These are phyloP conservation scores for Suillus bovinus DNA, from an alignment of 768 basidiomycete species.

Conservation along the genomic window DNA sequence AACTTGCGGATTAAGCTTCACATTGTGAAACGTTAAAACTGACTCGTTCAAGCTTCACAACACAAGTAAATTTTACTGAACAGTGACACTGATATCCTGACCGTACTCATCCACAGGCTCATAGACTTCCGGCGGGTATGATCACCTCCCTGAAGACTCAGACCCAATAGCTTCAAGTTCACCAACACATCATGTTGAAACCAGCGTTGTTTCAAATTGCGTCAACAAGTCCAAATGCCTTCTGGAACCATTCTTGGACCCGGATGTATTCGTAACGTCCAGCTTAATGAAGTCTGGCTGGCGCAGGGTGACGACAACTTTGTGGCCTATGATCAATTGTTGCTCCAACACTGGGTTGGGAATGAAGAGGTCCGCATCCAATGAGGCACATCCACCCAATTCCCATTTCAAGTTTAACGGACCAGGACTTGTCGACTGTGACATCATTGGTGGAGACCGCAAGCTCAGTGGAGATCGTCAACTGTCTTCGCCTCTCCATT, in stretches of 20 bases:
- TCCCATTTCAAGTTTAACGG: background rate
- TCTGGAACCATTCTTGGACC: background rate
- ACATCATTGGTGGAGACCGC: background rate
- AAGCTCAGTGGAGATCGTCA: background rate
- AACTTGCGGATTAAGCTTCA: too few species aligned
- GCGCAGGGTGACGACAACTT: conserved; percentile 40
- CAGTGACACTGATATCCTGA: background rate
- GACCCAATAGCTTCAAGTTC: background rate
- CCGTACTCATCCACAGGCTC: background rate
- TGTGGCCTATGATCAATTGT: conserved; percentile 27
- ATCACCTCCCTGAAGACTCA: background rate
- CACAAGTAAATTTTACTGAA: background rate
- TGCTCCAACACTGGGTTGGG: conserved; percentile 16
- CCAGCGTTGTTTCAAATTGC: conserved; percentile 25
- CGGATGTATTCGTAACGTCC: background rate
- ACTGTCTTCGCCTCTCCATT: too few species aligned
- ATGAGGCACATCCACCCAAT: background rate
- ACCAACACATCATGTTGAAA: background rate
- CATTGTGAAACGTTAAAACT: too few species aligned
- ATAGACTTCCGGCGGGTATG: background rate
- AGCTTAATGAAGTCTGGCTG: conserved; percentile 21
- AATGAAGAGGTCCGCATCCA: conserved; percentile 32
- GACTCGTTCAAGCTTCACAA: background rate
- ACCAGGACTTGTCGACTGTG: background rate
- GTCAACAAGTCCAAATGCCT: background rate